Evolutionary conservation across 2,329 filamentous ascomycete species (phyloP).

Genomic region (Lachnellula subtilissima): DNA sequence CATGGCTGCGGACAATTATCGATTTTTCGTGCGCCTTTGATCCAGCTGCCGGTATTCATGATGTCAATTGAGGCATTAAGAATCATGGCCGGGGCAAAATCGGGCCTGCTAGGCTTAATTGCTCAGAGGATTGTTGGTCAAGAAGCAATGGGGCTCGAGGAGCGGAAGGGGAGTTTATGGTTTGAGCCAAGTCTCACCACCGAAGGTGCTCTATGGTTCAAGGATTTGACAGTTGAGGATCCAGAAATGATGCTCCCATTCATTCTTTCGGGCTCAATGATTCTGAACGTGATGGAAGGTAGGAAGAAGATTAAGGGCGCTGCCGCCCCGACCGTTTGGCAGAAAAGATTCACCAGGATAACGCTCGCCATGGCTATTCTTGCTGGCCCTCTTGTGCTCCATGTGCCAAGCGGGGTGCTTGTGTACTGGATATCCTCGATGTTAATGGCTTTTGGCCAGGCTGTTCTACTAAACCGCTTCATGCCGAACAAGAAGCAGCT

Average conservation of each 20-base stretch:
- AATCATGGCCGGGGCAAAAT: slow-evolving; percentile 40
- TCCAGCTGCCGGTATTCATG: slow-evolving; percentile 44
- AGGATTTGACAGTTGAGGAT: slow-evolving; percentile 50
- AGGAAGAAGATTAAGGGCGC: slow-evolving; percentile 7
- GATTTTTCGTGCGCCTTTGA: slow-evolving; percentile 27
- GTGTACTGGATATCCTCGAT: slow-evolving; percentile 47
- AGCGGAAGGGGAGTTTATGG: slow-evolving; percentile 1
- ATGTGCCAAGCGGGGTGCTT: slow-evolving; percentile 41
- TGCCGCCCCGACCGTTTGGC: slow-evolving; percentile 8
- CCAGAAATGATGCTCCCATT: slow-evolving; percentile 45
- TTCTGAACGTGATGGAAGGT: slow-evolving; percentile 39
- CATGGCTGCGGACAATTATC: slow-evolving; percentile 34
- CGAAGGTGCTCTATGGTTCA: slow-evolving; percentile 59
- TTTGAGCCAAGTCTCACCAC: slow-evolving; percentile 37
- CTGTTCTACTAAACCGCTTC: slow-evolving; percentile 34
- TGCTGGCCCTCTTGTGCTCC: slow-evolving; percentile 34
- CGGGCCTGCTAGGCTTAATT: slow-evolving; percentile 38
- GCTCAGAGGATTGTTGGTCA: slow-evolving; percentile 1
- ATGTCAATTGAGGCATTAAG: slow-evolving; percentile 43
- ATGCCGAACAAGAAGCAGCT: slow-evolving; percentile 34
- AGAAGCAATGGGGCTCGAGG: neutral
- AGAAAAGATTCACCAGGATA: slow-evolving; percentile 24
- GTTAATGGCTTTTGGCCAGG: slow-evolving; percentile 38
- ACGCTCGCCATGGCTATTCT: slow-evolving; percentile 37
- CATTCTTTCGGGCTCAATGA: slow-evolving; percentile 42